These are phyloP conservation scores for Saccharomycopsis sp. DNA, from an alignment of 805 yeast species.

Conservation along the genomic window DNA sequence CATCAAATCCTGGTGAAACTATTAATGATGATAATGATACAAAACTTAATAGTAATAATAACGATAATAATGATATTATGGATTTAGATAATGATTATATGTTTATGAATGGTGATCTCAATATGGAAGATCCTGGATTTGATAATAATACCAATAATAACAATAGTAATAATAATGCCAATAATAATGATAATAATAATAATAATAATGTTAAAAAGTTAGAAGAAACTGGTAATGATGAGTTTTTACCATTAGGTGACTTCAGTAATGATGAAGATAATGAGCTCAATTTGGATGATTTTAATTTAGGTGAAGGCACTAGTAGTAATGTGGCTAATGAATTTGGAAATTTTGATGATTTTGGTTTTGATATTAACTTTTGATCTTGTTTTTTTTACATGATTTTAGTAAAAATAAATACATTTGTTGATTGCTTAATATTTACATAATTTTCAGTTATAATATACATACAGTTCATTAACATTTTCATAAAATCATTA, in stretches of 20 bases:
- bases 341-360: slow-evolving; percentile 13
- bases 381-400: not conserved
- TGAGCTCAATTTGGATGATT: slow-evolving; percentile 14
- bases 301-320: slow-evolving; percentile 12
- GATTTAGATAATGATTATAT: slow-evolving; percentile 1
- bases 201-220: not conserved
- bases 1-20: too few relatives aligned
- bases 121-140: slow-evolving; percentile 7
- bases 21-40: slow-evolving; percentile 3
- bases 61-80: too few relatives aligned
- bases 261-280: not conserved
- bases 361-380: slow-evolving; percentile 12
- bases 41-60: not conserved
- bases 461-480: too few relatives aligned
- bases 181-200: not conserved
- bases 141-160: not conserved
- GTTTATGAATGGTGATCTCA: slow-evolving; percentile 6
- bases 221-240: too few relatives aligned
- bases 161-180: not conserved
- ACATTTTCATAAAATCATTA: too few relatives aligned
- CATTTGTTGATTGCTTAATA: too few relatives aligned
- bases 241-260: too few relatives aligned
- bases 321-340: not conserved
- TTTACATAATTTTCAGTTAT: too few relatives aligned
- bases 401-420: too few relatives aligned